A percentile compares a stretch with the other conserved stretches of the same genome.
phyloP scores from a whole-genome alignment of 1,139 yeast genomes.

The Pneumocystis murina region DNA sequence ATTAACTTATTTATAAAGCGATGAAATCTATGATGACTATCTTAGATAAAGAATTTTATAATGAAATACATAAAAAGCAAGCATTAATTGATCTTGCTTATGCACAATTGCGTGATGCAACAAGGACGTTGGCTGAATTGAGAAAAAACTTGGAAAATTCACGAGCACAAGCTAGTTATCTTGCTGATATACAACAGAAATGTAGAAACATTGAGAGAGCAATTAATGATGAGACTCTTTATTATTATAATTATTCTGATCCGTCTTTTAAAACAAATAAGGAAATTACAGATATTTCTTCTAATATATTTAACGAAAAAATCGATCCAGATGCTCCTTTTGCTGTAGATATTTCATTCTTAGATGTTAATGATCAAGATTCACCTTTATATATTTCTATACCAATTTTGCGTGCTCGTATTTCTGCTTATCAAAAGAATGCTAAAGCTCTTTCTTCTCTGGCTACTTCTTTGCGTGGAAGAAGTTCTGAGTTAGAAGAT shows the following conservation, averaged over 20 bases:
- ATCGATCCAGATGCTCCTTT: neutral
- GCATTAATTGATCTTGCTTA: slow-evolving; percentile 34
- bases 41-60: slow-evolving; percentile 32
- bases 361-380: neutral
- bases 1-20: slow-evolving; percentile 17
- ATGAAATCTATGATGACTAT: slow-evolving; percentile 25
- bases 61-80: slow-evolving; percentile 35
- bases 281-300: neutral
- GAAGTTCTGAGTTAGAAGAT: slow-evolving; percentile 53
- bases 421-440: slow-evolving; percentile 59
- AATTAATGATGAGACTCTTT: slow-evolving; percentile 33
- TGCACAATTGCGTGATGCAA: slow-evolving; percentile 35
- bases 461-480: slow-evolving; percentile 33
- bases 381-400: slow-evolving; percentile 35
- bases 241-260: neutral
- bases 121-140: slow-evolving; percentile 31
- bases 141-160: slow-evolving; percentile 33
- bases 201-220: slow-evolving; percentile 42
- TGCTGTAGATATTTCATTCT: neutral
- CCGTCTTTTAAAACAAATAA: neutral
- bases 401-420: slow-evolving; percentile 54
- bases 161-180: slow-evolving; percentile 28
- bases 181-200: slow-evolving; percentile 37
- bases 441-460: slow-evolving; percentile 41
- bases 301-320: neutral